Evolutionary conservation across 345 rosid genomes (phyloP).

Genomic region (Clausena lansium): DNA sequence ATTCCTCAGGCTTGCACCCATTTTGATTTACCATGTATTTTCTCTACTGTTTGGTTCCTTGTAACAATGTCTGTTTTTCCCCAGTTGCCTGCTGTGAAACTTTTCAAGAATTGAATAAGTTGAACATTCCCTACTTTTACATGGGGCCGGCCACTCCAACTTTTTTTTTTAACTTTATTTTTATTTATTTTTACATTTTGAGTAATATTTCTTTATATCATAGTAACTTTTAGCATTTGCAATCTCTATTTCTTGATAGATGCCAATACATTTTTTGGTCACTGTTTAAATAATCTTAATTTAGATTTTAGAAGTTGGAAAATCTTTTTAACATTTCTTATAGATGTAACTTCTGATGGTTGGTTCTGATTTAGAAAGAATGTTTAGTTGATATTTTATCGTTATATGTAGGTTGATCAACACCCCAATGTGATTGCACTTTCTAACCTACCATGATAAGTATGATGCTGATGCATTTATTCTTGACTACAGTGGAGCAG

Average conservation of each 20-base stretch:
- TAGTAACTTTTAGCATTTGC: neutral
- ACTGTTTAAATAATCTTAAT: neutral
- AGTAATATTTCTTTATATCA: neutral
- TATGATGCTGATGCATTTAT: constrained; percentile 17
- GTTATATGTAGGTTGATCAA: constrained; percentile 5
- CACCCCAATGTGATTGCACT: neutral
- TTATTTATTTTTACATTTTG: neutral
- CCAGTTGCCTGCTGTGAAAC: neutral
- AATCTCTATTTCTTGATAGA: neutral
- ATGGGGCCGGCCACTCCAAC: neutral
- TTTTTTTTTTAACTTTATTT: neutral
- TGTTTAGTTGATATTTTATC: neutral
- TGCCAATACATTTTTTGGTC: neutral
- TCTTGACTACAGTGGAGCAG: constrained; percentile 67
- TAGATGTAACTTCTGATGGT: neutral
- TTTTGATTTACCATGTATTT: neutral
- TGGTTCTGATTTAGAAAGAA: neutral
- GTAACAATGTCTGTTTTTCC: neutral
- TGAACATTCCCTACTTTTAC: neutral
- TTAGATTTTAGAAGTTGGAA: neutral
- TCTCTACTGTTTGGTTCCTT: neutral
- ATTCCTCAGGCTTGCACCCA: neutral
- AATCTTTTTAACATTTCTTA: constrained; percentile 1
- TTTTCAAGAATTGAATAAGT: neutral
- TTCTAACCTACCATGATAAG: neutral